Evolutionary conservation across 2,329 filamentous ascomycete species (phyloP), one percentile per base, ranked within the genome.

Genomic region (Phialophora expanda): DNA sequence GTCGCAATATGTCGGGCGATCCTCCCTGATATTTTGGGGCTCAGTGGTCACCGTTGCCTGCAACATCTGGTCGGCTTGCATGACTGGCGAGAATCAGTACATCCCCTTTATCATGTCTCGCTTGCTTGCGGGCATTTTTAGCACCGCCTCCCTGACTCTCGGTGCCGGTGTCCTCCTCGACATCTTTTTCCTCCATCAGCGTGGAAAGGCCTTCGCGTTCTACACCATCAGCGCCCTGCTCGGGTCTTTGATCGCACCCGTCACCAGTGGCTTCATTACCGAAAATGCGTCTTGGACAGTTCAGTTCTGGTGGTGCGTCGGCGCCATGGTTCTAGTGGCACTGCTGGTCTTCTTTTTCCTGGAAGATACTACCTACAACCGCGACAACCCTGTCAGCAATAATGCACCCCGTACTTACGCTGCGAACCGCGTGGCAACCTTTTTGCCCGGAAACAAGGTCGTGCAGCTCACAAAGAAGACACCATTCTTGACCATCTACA

Each of bases 301-400:
- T 3, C 75, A 78, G 57, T 81, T 79, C 69, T 81, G 79, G 79
- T 81, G 78, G 78, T 78, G 76, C 1, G 74, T 80, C 17, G 78
- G 74, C 4, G 65, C 79, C 1, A 69, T 77, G 1, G 77, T 74
- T 0, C 72, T 76, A 34, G 72, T 76, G 1, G 69, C 76, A 17
- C 69, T 81, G 3, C 65, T 76, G 0, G 74, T 77, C 17, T 76
- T 81, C 51, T 50, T 76, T 22, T 78, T 79, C 54, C 71, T 80
- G 5, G 77, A 81, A 66, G 79, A 81, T 54, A 81, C 79, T 0
- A 72, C 73, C 1, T 81, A 74, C 48, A 71, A 75, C 22, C 74
- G 77, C 56, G 62, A 34, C 22, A 14, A 51, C 41, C 14, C 41
- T 62, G 11, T 75, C 75, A 22, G 20, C 41, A 46, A 46, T n/a